Evolutionary conservation across 1,284 basidiomycete species (phyloP).

Genomic region (Cutaneotrichosporon sp.): DNA sequence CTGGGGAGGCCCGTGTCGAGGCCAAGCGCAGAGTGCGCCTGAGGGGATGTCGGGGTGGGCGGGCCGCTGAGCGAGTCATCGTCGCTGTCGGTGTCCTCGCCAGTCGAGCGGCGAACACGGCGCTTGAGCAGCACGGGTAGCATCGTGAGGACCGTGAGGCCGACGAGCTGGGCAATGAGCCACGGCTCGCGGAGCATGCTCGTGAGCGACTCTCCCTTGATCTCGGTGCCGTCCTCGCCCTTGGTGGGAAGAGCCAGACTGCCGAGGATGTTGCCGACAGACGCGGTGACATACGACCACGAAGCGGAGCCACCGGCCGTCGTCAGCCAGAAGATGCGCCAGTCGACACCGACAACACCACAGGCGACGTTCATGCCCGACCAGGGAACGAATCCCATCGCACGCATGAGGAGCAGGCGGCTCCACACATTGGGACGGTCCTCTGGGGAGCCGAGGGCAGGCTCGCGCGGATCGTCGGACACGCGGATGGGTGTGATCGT

Average conservation of each 20-base stretch:
- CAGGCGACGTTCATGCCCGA: constrained; percentile 92
- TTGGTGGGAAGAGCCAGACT: constrained; percentile 41
- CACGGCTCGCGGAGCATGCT: constrained; percentile 52
- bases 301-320: constrained; percentile 79
- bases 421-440: constrained; percentile 66
- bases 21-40: constrained; percentile 15
- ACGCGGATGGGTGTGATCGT: constrained; percentile 50
- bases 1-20: constrained; percentile 11
- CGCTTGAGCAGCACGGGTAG: constrained; percentile 53
- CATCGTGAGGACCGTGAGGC: constrained; percentile 50
- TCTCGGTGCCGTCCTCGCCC: constrained; percentile 13
- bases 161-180: constrained; percentile 52
- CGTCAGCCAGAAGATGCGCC: constrained; percentile 76
- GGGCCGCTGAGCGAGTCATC: constrained; percentile 17
- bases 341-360: constrained; percentile 83
- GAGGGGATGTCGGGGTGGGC: constrained; percentile 16
- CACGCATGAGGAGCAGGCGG: constrained; percentile 75
- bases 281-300: constrained; percentile 61
- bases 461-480: constrained; percentile 33
- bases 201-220: constrained; percentile 48
- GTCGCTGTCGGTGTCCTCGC: constrained; percentile 7
- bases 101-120: constrained; percentile 14
- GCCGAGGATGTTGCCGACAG: constrained; percentile 51
- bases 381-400: constrained; percentile 89
- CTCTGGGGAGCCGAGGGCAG: constrained; percentile 30